Conservation (phyloP, 306 rosid genomes). For the Vicia sativa region DNA sequence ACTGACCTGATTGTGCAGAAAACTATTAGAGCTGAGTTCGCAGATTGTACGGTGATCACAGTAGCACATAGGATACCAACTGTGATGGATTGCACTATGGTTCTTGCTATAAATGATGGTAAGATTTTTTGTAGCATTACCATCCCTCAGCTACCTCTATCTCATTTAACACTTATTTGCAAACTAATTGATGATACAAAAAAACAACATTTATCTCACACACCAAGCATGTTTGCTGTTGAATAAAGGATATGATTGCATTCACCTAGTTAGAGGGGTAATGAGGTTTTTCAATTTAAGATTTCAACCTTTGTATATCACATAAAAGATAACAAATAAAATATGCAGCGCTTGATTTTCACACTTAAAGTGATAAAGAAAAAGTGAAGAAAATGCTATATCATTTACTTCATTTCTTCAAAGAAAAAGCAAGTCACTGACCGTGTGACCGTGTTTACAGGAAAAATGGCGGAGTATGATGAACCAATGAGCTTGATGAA, state of each 20-base stretch:
- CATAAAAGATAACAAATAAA: background rate
- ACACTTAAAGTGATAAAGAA: background rate
- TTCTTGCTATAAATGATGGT: constrained; percentile 74
- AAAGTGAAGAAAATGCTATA: background rate
- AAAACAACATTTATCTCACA: background rate
- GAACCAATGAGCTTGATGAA: constrained; percentile 66
- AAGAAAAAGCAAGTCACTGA: background rate
- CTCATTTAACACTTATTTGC: background rate
- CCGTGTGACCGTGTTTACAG: constrained; percentile 51
- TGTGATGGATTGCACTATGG: constrained; percentile 54
- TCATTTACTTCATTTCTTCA: constrained; percentile 2
- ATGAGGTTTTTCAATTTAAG: background rate
- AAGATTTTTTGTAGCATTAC: background rate
- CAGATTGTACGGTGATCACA: too few species aligned
- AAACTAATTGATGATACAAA: background rate
- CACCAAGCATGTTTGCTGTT: background rate
- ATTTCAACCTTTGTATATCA: background rate
- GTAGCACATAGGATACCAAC: too few species aligned
- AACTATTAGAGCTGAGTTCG: constrained; percentile 17
- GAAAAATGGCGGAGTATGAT: constrained; percentile 67
- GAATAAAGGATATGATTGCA: too few species aligned
- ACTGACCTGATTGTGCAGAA: constrained; percentile 31
- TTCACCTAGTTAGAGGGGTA: too few species aligned
- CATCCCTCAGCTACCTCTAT: background rate
- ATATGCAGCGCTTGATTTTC: background rate